These are phyloP conservation scores for Claviceps monticola DNA, from an alignment of 2,329 filamentous ascomycete genomes.

Conservation along the genomic window DNA sequence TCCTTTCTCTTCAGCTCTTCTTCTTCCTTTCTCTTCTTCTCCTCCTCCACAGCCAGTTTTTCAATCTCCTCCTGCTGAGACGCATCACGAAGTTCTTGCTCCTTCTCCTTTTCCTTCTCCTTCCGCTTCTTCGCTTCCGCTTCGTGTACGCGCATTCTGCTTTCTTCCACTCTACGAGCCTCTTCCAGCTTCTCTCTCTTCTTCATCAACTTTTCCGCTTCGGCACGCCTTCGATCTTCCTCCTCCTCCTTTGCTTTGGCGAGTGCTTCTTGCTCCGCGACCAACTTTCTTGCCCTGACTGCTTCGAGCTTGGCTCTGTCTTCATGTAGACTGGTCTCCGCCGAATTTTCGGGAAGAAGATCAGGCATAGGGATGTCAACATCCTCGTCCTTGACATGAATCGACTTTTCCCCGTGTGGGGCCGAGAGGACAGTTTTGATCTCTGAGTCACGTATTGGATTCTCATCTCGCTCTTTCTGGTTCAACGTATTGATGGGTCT, in stretches of 20 bases:
- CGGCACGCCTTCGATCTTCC: conserved; percentile 18
- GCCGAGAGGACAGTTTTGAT: conserved; percentile 27
- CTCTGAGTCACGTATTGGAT: conserved; percentile 17
- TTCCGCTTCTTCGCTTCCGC: conserved; percentile 24
- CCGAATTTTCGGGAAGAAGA: conserved; percentile 19
- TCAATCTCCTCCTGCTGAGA: conserved; percentile 21
- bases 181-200: conserved; percentile 16
- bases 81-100: conserved; percentile 20
- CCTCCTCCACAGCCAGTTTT: conserved; percentile 24
- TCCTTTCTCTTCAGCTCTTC: conserved; percentile 29
- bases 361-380: conserved; percentile 43
- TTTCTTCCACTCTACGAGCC: conserved; percentile 18
- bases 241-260: conserved; percentile 10
- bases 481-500: conserved; percentile 20
- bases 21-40: conserved; percentile 30
- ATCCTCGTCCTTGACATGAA: conserved; percentile 45
- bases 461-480: conserved; percentile 29
- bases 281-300: conserved; percentile 17
- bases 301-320: conserved; percentile 11
- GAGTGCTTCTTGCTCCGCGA: conserved; percentile 21
- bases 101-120: conserved; percentile 18
- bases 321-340: conserved; percentile 10
- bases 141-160: conserved; percentile 16
- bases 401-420: conserved; percentile 30
- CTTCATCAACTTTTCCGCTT: conserved; percentile 24